These are phyloP conservation scores for Prillingera fragicola DNA, from an alignment of 1,284 basidiomycete species.

Conservation along the genomic window DNA sequence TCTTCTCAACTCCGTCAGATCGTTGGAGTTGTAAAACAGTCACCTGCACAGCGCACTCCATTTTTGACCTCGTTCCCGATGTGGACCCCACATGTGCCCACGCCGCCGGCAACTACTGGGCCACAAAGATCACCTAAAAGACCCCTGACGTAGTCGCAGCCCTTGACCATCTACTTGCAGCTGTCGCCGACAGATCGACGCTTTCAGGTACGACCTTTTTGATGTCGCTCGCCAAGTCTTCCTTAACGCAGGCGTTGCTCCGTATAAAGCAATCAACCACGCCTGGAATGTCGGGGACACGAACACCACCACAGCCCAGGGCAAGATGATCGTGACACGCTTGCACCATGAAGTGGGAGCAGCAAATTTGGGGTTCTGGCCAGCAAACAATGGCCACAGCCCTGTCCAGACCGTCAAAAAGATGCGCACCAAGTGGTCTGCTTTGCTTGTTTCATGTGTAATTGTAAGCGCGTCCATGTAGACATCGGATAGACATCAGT, in stretches of 20 bases:
- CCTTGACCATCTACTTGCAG: conserved; percentile 43
- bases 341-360: too few relatives aligned
- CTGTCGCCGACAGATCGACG: conserved; percentile 32
- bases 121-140: conserved; percentile 49
- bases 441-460: too few relatives aligned
- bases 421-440: too few relatives aligned
- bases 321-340: too few relatives aligned
- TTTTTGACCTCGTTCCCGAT: conserved; percentile 47
- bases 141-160: conserved; percentile 48
- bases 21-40: too few relatives aligned
- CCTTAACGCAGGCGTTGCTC: conserved; percentile 48
- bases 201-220: conserved; percentile 51
- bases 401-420: too few relatives aligned
- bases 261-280: conserved; percentile 28
- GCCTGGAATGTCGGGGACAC: conserved; percentile 2
- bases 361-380: too few relatives aligned
- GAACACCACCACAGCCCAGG: not conserved
- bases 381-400: too few relatives aligned
- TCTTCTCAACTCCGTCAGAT: conserved; percentile 48
- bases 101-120: conserved; percentile 44
- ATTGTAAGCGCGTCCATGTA: too few relatives aligned
- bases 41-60: conserved; percentile 50
- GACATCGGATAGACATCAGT: too few relatives aligned
- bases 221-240: conserved; percentile 51
- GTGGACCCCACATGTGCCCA: conserved; percentile 42